Base-by-base conservation (phyloP, 495 filamentous ascomycete species). In the Terfezia boudieri region DNA sequence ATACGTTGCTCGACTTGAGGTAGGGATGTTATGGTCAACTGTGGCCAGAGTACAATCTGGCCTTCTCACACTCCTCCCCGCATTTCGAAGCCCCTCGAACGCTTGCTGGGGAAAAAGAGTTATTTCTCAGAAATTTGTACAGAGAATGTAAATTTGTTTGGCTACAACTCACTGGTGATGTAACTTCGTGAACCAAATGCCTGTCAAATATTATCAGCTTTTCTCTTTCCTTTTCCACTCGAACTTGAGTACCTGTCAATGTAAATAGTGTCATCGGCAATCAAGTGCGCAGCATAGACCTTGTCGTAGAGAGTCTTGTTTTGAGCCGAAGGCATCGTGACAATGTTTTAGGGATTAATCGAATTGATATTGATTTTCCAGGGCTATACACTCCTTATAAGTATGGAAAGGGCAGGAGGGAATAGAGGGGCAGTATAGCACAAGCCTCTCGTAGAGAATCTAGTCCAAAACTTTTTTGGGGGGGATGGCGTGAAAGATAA, bases 121-220 rank as follows among this genome's bases (percentile, higher is more conserved):
- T 5, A 48, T 36, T 38, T 50, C 4, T 5, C 14, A 37, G n/a
- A 55, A 5, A 20, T 48, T 20, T 14, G 1, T 20, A 20, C 41
- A 14, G 26, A 26, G 26, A 26, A 26, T 26, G 5, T 26, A 5
- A 26, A 26, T 32, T 32, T 32, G 26, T 2, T 14, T 20, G 20
- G 43, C 6, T 48, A 48, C 4, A 20, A 66, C 75, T 62, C 69
- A 84, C 81, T 37, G 90, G 90, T 54, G 89, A 94, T 53, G 90
- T 96, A 65, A 98, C 90, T 74, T 98, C 90, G 65, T 98, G 90
- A 54, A 95, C 86, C 38, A 98, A 76, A 74, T 98, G 90, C 67
- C 90, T 76, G 69, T 92, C 84, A 60, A 54, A 37, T 26, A 53
- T 10, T 2, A 53, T 61, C 32, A 62, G 58, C 12, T 22, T 11